A percentile compares a stretch with the other conserved stretches of the same genome.
These are phyloP conservation scores for Madurella fahalii DNA, from an alignment of 2,329 filamentous ascomycete species.

Conservation along the genomic window DNA sequence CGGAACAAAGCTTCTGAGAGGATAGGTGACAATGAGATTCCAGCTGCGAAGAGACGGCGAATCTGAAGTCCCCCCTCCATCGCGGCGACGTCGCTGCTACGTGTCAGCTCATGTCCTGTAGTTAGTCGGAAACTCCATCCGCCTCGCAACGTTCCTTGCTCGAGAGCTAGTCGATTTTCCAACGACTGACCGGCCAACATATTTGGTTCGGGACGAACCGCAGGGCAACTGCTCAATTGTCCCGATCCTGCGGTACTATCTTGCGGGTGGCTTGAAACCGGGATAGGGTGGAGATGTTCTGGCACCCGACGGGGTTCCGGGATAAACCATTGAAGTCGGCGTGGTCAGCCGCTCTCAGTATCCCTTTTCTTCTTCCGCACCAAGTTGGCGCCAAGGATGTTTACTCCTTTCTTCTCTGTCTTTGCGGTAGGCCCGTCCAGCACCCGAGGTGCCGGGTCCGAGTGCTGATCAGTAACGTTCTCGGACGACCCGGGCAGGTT, in stretches of 20 bases:
- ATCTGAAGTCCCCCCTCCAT: background rate
- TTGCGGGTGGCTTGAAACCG: too few relatives aligned
- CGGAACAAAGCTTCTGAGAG: slow-evolving; percentile 1
- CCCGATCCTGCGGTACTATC: too few relatives aligned
- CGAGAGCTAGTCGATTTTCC: background rate
- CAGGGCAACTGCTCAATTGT: too few relatives aligned
- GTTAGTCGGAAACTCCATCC: background rate
- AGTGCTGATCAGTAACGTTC: background rate
- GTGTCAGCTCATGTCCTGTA: background rate
- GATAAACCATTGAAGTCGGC: background rate
- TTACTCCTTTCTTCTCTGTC: slow-evolving; percentile 29
- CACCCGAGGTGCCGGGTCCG: background rate
- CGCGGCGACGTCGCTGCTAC: background rate
- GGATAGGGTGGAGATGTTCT: too few relatives aligned
- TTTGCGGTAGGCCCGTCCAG: slow-evolving; percentile 4
- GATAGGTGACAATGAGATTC: slow-evolving; percentile 19
- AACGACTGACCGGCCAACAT: too few relatives aligned
- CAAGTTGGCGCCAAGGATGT: slow-evolving; percentile 32
- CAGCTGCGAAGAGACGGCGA: slow-evolving; percentile 27
- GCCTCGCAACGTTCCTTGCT: background rate
- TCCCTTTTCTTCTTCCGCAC: slow-evolving; percentile 51
- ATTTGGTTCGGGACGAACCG: too few relatives aligned
- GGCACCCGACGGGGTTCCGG: too few relatives aligned
- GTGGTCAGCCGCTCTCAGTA: slow-evolving; percentile 12
- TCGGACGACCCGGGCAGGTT: background rate